Percentiles rank a stretch among this genome's conserved stretches.
Conservation (phyloP, 306 rosid genomes). For the cucumber (Cucumis sativus) region DNA sequence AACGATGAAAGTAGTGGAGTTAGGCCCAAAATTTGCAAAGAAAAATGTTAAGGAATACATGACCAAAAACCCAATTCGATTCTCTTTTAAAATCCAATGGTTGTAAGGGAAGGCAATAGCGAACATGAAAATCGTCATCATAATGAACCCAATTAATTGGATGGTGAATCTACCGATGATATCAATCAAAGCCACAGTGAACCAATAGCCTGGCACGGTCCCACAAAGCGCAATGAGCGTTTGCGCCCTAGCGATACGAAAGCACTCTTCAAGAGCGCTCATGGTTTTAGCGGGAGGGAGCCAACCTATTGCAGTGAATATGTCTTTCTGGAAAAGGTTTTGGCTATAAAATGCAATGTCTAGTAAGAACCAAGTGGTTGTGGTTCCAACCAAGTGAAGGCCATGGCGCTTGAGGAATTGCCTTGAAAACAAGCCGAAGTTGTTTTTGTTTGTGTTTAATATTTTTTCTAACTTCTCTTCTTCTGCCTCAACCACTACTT, state of each 20-base stretch:
- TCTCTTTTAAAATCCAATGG: slow-evolving; percentile 44
- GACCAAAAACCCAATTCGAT: slow-evolving; percentile 49
- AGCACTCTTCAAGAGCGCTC: slow-evolving; percentile 71
- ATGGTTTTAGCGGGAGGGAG: slow-evolving; percentile 42
- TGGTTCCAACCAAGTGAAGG: slow-evolving; percentile 61
- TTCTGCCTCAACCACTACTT: slow-evolving; percentile 45
- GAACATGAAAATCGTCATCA: slow-evolving; percentile 94
- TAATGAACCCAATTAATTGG: slow-evolving; percentile 79
- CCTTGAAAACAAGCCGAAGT: slow-evolving; percentile 45
- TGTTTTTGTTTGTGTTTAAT: background rate
- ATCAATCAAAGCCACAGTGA: slow-evolving; percentile 57
- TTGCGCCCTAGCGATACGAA: slow-evolving; percentile 60
- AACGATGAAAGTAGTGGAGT: slow-evolving; percentile 75
- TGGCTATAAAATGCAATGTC: slow-evolving; percentile 89
- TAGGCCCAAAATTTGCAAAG: slow-evolving; percentile 88
- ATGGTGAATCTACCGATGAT: slow-evolving; percentile 59
- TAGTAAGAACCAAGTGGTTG: slow-evolving; percentile 62
- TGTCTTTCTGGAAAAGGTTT: slow-evolving; percentile 85
- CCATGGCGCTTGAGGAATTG: slow-evolving; percentile 58
- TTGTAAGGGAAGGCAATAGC: slow-evolving; percentile 74
- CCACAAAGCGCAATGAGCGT: slow-evolving; percentile 76
- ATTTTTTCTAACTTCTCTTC: slow-evolving; percentile 23
- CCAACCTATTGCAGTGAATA: slow-evolving; percentile 72
- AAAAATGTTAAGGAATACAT: slow-evolving; percentile 74
- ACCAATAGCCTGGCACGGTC: slow-evolving; percentile 92